Evolutionary conservation across 495 filamentous ascomycete species (phyloP).

Genomic region (Penicillium roqueforti): DNA sequence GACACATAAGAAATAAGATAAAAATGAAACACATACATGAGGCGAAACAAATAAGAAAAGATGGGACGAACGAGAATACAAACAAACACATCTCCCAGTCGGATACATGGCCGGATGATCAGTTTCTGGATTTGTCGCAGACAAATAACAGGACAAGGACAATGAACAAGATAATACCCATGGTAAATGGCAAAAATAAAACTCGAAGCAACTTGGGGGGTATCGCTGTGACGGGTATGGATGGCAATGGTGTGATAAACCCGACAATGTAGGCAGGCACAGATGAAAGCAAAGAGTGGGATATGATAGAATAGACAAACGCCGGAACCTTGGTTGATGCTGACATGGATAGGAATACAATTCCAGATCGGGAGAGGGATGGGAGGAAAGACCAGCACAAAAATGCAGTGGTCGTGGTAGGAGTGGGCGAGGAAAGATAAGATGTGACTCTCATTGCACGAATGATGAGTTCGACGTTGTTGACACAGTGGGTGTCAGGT

Average conservation of each 20-base stretch:
- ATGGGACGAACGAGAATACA: background rate
- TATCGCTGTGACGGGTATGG: slow-evolving; percentile 26
- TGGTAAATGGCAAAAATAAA: slow-evolving; percentile 7
- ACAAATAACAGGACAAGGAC: background rate
- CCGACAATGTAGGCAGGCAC: slow-evolving; percentile 13
- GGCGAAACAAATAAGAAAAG: background rate
- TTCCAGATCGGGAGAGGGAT: background rate
- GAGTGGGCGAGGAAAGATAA: background rate
- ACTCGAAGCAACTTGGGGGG: slow-evolving; percentile 22
- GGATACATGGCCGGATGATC: background rate
- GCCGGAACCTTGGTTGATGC: slow-evolving; percentile 10
- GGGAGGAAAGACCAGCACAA: background rate
- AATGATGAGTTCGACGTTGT: slow-evolving; percentile 39
- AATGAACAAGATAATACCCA: slow-evolving; percentile 4
- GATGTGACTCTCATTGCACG: slow-evolving; percentile 14
- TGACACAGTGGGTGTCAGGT: slow-evolving; percentile 39
- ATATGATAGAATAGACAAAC: slow-evolving; percentile 24
- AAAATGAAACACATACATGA: background rate
- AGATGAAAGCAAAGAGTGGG: slow-evolving; percentile 16
- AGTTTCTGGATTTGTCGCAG: background rate
- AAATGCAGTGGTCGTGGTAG: background rate
- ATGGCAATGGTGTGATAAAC: slow-evolving; percentile 19
- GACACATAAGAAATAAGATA: slow-evolving; percentile 6
- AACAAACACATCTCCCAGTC: background rate
- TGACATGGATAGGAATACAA: slow-evolving; percentile 3